phyloP scores from a whole-genome alignment of 148 eudicot species.

The Amaranthus palmeri region DNA sequence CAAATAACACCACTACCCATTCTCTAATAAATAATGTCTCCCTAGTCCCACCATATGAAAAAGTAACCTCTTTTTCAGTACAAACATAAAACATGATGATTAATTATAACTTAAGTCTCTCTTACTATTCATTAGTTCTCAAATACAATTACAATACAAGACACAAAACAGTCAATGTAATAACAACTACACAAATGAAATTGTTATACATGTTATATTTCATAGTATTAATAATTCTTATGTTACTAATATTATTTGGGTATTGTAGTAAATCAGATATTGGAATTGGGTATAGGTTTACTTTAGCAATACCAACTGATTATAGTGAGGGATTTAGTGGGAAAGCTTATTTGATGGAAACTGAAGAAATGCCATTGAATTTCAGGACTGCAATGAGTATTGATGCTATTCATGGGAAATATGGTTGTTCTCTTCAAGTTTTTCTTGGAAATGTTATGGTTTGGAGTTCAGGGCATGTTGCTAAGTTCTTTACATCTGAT shows the following conservation, averaged over 20 bases:
- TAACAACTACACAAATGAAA: constrained; percentile 39
- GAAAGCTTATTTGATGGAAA: constrained; percentile 71
- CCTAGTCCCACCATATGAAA: constrained; percentile 8
- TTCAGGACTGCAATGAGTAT: constrained; percentile 60
- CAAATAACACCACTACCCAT: not conserved
- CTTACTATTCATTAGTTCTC: not conserved
- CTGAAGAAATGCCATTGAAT: constrained; percentile 40
- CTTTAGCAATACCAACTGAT: constrained; percentile 54
- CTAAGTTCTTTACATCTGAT: constrained; percentile 48
- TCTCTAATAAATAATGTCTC: constrained; percentile 5
- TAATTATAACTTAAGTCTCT: not conserved
- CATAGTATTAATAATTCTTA: constrained; percentile 21
- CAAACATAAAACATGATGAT: not conserved
- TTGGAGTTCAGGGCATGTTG: constrained; percentile 81
- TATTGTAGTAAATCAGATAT: constrained; percentile 41
- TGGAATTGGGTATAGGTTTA: constrained; percentile 46
- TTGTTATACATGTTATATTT: constrained; percentile 30
- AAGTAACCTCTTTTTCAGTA: not conserved
- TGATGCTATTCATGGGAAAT: constrained; percentile 47
- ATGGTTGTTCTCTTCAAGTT: constrained; percentile 69
- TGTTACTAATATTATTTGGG: constrained; percentile 18
- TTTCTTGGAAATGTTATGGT: constrained; percentile 70
- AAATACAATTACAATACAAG: not conserved
- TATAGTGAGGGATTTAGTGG: constrained; percentile 57
- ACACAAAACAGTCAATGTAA: constrained; percentile 15